Evolutionary conservation across 1,284 basidiomycete genomes (phyloP).

Genomic region (Gomphus bonarii): DNA sequence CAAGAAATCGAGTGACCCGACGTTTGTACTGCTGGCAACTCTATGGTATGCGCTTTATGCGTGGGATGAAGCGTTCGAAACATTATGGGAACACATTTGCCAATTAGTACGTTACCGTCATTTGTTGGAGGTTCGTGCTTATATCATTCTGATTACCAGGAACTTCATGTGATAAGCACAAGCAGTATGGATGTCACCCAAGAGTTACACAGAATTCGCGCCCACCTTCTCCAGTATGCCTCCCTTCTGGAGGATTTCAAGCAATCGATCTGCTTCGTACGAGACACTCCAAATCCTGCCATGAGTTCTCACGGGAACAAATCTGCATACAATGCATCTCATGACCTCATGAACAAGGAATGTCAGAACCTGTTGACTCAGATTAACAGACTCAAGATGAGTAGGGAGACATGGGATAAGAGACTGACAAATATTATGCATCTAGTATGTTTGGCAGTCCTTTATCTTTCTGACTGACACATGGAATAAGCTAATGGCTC

Average conservation of each 20-base stretch:
- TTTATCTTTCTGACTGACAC: neutral
- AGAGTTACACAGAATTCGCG: constrained; percentile 12
- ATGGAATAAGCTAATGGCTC: neutral
- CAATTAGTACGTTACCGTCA: neutral
- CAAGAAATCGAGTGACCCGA: constrained; percentile 7
- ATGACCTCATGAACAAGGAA: constrained; percentile 9
- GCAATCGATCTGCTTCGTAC: constrained; percentile 8
- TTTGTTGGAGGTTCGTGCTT: constrained; percentile 12
- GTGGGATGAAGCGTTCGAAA: constrained; percentile 13
- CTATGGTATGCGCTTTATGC: constrained; percentile 12
- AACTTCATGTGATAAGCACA: constrained; percentile 6
- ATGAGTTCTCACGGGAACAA: neutral
- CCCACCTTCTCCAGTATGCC: constrained; percentile 12
- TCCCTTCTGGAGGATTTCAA: constrained; percentile 12
- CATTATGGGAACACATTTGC: constrained; percentile 7
- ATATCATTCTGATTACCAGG: neutral
- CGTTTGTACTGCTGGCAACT: constrained; percentile 9
- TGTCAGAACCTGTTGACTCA: constrained; percentile 3
- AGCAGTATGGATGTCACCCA: constrained; percentile 4
- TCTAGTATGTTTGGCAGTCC: constrained; percentile 27
- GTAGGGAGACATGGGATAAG: constrained; percentile 9
- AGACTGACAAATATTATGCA: constrained; percentile 28
- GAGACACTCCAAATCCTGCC: constrained; percentile 5
- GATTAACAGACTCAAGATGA: constrained; percentile 7
- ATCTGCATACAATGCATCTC: neutral